Conservation (phyloP, 352 stramenopile species). For the Phytopythium montanum region DNA sequence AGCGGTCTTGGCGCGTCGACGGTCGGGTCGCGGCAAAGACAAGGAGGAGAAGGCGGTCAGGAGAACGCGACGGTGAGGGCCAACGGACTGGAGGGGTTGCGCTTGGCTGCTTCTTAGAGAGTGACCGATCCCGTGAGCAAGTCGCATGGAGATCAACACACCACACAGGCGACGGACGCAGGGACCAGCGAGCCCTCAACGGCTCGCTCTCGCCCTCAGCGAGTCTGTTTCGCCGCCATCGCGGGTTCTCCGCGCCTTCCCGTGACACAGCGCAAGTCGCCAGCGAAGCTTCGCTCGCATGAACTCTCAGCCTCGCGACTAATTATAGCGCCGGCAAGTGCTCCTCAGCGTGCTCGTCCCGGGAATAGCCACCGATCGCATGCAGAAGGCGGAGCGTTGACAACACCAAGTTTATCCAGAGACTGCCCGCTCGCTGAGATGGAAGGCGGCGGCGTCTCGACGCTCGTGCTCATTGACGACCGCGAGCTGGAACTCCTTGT, state of each 20-base stretch:
- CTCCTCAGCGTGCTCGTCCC: neutral
- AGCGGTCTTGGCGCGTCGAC: neutral
- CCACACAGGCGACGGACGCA: neutral
- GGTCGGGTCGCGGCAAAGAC: no score
- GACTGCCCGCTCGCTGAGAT: neutral
- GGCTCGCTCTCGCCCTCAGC: neutral
- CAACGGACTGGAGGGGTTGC: neutral
- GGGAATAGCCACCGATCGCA: neutral
- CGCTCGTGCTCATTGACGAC: conserved; percentile 11
- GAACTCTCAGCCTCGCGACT: neutral
- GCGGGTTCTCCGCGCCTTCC: conserved; percentile 6
- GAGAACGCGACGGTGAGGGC: conserved; percentile 1
- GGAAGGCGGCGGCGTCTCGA: conserved; percentile 2
- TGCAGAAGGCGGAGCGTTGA: neutral
- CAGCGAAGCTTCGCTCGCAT: neutral
- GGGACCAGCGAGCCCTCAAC: neutral
- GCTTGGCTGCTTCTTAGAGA: neutral
- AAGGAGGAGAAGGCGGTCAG: neutral
- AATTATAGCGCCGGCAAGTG: neutral
- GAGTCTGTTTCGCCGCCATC: neutral
- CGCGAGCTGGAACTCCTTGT: conserved; percentile 5
- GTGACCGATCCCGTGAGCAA: neutral
- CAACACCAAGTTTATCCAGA: neutral
- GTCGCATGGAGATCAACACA: neutral
- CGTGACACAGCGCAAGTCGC: no score